Evolutionary conservation across 352 stramenopile genomes (phyloP), one percentile per base, ranked within the genome.

Genomic region (Globisporangium paroecandrum): DNA sequence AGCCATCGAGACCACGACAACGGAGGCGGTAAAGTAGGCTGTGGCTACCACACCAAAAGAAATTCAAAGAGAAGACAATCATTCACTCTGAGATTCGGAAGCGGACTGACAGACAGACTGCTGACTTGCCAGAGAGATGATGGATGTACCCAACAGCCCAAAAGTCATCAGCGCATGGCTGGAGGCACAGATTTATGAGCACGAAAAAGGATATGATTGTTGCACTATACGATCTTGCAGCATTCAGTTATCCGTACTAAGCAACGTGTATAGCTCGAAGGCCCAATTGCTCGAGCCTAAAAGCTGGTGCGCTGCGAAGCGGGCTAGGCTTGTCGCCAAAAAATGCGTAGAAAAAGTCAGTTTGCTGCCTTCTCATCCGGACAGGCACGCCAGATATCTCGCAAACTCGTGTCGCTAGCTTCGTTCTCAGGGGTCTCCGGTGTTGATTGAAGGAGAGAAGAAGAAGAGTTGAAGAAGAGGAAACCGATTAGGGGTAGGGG

Each of bases 401-500:
- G 4, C 13, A n/a, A 47, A n/a, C 0, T 6, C 20, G 41, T 49
- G 41, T 49, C 15, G 2, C 7, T 49, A 49, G 41, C 41, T 22
- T 22, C 1, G 6, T n/a, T n/a, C 43, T 3, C 7, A 4, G 12
- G 6, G 6, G 7, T 32, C 43, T 22, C 3, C 18, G 43, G 43
- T 51, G 43, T 51, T 51, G 43, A 24, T 51, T 51, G 43, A 51
- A 51, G 43, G 41, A 49, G 13, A 47, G 13, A n/a, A 49, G 24
- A 24, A 51, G 18, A 51, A 51, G 43, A 51, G 43, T 51, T 51
- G 43, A 51, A 51, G 43, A 51, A 51, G 43, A 49, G 41, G 41
- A 51, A 51, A 10, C 18, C 43, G 43, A 51, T 24, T 22, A 51
- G 43, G 43, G 43, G 4, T 51, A 1, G 18, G 41, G 18, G 43